These are phyloP conservation scores for Helichrysum umbraculigerum DNA, from an alignment of 129 eudicot species.

Conservation along the genomic window DNA sequence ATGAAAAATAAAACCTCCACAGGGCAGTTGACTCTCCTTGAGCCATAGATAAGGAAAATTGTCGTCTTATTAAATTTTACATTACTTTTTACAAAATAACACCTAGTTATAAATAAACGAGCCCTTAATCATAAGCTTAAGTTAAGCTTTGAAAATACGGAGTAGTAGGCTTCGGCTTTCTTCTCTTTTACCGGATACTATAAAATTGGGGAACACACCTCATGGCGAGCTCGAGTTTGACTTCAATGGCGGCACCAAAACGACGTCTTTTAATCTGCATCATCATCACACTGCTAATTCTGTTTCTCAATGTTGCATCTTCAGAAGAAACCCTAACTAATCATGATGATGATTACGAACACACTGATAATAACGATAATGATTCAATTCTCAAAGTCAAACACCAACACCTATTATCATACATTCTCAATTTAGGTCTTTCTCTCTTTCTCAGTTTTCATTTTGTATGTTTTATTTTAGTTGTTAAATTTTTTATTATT, in stretches of 20 bases:
- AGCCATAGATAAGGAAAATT: no score
- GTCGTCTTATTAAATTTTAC: no score
- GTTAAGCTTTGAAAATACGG: no score
- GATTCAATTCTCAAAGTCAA: neutral
- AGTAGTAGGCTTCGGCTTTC: neutral
- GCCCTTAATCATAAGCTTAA: no score
- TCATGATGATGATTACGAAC: neutral
- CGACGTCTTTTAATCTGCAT: neutral
- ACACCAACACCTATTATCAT: neutral
- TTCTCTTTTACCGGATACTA: neutral
- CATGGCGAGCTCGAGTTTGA: neutral
- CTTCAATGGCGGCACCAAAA: constrained; percentile 7
- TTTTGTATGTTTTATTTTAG: no score
- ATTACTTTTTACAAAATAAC: no score
- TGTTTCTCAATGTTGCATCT: neutral
- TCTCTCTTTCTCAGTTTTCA: neutral
- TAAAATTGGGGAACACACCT: neutral
- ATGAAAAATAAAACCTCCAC: no score
- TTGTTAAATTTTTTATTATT: no score
- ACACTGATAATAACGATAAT: neutral
- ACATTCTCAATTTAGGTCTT: neutral
- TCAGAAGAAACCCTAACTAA: neutral
- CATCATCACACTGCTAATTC: neutral
- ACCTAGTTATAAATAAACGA: no score
- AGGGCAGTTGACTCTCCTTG: no score